phyloP scores from a whole-genome alignment of 2,329 filamentous ascomycete genomes.

The Exophiala mesophila region DNA sequence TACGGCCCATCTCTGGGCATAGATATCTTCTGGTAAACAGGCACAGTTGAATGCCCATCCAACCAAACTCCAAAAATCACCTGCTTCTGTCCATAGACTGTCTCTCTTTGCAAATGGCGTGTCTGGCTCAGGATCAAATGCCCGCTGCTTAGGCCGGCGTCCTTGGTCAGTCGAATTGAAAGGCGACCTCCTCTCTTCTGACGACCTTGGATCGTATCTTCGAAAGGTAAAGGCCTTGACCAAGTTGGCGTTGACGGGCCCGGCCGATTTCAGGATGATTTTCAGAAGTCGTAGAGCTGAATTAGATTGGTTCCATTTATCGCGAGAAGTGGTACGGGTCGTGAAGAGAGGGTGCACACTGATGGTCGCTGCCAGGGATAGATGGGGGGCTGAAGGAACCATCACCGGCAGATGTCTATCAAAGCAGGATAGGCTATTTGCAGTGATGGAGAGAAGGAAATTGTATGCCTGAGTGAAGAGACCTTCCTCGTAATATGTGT shows the following conservation, averaged over 20 bases:
- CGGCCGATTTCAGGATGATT: constrained; percentile 59
- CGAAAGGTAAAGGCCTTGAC: constrained; percentile 67
- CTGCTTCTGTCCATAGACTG: constrained; percentile 68
- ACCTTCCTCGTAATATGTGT: constrained; percentile 70
- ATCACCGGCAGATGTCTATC: constrained; percentile 45
- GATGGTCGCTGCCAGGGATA: constrained; percentile 76
- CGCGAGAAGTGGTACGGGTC: constrained; percentile 60
- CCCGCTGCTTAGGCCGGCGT: no score
- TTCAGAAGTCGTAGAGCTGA: constrained; percentile 67
- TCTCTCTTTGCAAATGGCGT: constrained; percentile 58
- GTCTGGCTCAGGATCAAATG: constrained; percentile 37
- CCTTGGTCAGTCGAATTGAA: constrained; percentile 25
- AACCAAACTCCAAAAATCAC: constrained; percentile 82
- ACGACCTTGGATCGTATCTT: constrained; percentile 5
- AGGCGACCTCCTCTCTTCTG: background rate
- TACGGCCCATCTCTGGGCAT: constrained; percentile 63
- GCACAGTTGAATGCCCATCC: constrained; percentile 96
- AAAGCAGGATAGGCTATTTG: constrained; percentile 43
- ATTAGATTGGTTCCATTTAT: constrained; percentile 59
- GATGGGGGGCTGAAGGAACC: constrained; percentile 65
- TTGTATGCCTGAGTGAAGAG: constrained; percentile 62
- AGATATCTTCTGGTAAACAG: constrained; percentile 44
- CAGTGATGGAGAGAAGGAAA: constrained; percentile 61
- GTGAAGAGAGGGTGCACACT: constrained; percentile 76
- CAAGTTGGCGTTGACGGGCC: constrained; percentile 66